phyloP scores from a whole-genome alignment of 257 asterid species.

The Nicotiana undulata region DNA sequence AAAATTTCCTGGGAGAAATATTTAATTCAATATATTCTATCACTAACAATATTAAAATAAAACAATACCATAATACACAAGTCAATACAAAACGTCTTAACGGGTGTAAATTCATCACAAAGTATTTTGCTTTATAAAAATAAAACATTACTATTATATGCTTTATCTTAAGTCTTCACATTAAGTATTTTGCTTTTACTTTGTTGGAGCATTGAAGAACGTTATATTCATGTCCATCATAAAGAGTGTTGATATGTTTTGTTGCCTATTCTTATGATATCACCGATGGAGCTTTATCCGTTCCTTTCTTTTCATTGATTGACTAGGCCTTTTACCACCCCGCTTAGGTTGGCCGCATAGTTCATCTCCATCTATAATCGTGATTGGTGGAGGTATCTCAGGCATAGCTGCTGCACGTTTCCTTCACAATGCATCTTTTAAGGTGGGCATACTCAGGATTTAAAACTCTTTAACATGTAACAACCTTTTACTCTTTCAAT shows the following conservation, averaged over 20 bases:
- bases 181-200: background rate
- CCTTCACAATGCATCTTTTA: slow-evolving; percentile 80
- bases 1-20: background rate
- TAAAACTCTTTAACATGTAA: background rate
- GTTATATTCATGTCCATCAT: slow-evolving; percentile 1
- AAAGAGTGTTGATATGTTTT: background rate
- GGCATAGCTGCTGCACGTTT: slow-evolving; percentile 89
- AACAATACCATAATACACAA: too few relatives aligned
- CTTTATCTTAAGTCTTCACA: background rate
- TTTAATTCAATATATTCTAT: too few relatives aligned
- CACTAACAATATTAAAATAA: too few relatives aligned
- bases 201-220: background rate
- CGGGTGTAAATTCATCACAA: too few relatives aligned
- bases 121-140: background rate
- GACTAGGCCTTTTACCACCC: slow-evolving; percentile 43
- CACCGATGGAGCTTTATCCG: background rate
- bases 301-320: slow-evolving; percentile 16
- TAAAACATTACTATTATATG: too few relatives aligned
- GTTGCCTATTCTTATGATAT: slow-evolving; percentile 1
- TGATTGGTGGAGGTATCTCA: slow-evolving; percentile 97
- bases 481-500: background rate
- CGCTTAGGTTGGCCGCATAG: slow-evolving; percentile 42
- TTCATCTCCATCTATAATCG: slow-evolving; percentile 64
- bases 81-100: too few relatives aligned
- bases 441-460: slow-evolving; percentile 35